Evolutionary conservation across 495 filamentous ascomycete genomes (phyloP), one percentile per base, ranked within the genome.

Genomic region (Lineolata rhizophorae): DNA sequence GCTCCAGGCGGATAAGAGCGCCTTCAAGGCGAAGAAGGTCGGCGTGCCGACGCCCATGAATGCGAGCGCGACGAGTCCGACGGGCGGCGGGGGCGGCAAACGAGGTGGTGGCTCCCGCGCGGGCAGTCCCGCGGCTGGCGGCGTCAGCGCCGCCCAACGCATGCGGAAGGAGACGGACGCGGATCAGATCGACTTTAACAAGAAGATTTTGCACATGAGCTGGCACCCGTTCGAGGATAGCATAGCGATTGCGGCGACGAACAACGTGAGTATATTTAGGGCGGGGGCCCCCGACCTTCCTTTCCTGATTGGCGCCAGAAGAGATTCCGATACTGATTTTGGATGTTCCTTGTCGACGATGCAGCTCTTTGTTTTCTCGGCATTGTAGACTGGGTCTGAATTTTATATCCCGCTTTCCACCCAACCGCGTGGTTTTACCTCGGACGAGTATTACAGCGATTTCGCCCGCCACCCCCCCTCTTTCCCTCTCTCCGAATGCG

Each of bases 121-220:
- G 25, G 76, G 76, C 35, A 94, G 84, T 49, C 87, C 87, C 34
- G 85, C 84, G 10, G 76, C 72, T 27, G 72, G 72, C 21, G 62
- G 65, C 27, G 50, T 56, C 31, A 74, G 76, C 20, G 81, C 83
- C 46, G 84, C 82, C 18, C 80, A 81, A 44, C 68, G 87, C 33
- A 97, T 97, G 87, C 70, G 81, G 47, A 95, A 94, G 60, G 87
- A 97, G 61, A 97, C 90, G 31, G 87, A 97, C 54, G 87, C 87
- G 39, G 87, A 97, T 53, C 85, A 94, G 58, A 97, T 97, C 56
- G 87, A 97, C 51, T 97, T 95, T 60, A 95, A 97, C 65, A 97
- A 97, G 74, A 97, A 97, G 71, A 97, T 97, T 51, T 49, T 97
- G 52, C 87, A 97, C 52, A 97, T 97, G 87, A 95, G 87, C 57